A percentile compares a stretch with the other conserved stretches of the same genome.
phyloP scores from a whole-genome alignment of 2,329 filamentous ascomycete genomes.

The Cryphonectria radicalis region DNA sequence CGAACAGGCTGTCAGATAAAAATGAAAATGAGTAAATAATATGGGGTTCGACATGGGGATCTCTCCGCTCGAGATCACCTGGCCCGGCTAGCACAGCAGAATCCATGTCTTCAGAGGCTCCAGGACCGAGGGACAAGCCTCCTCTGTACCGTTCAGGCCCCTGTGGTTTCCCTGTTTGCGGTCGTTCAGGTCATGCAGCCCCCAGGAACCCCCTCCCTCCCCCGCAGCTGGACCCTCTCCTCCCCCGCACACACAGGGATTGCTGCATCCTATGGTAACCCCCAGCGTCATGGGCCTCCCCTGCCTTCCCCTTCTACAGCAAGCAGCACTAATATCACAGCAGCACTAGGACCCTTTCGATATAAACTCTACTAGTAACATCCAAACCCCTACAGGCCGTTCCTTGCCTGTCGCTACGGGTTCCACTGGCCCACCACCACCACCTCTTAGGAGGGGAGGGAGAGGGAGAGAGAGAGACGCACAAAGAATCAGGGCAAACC shows the following conservation, averaged over 20 bases:
- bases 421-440: constrained; percentile 1
- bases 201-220: background rate
- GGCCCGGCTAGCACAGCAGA: background rate
- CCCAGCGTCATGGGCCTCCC: background rate
- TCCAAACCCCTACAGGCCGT: background rate
- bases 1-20: background rate
- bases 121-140: background rate
- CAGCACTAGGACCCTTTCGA: background rate
- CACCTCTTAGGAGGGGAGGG: background rate
- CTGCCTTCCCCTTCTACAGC: background rate
- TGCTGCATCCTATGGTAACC: background rate
- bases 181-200: background rate
- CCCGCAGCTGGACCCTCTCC: constrained; percentile 15
- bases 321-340: background rate
- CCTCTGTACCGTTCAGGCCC: background rate
- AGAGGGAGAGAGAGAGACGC: background rate
- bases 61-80: background rate
- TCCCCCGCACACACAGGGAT: constrained; percentile 2
- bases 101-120: background rate
- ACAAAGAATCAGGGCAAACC: constrained; percentile 11
- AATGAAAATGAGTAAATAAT: background rate
- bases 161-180: background rate
- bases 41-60: background rate
- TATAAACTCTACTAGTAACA: background rate
- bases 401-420: background rate